Conservation (phyloP, 257 asterid species). For the Marsdenia floribunda region DNA sequence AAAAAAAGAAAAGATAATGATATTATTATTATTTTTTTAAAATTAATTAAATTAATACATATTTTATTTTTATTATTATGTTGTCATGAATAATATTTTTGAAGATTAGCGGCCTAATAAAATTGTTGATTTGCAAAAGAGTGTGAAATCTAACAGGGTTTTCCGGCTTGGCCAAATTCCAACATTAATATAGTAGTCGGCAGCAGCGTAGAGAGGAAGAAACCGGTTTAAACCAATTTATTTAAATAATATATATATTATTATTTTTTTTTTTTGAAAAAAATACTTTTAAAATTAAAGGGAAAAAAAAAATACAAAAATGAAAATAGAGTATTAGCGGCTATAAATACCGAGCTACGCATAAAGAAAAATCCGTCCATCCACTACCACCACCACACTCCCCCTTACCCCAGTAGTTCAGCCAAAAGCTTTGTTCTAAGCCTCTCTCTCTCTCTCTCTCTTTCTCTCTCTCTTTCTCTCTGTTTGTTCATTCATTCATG, state of each 20-base stretch:
- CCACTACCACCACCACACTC: not conserved
- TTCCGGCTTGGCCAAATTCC: not conserved
- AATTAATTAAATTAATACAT: no score
- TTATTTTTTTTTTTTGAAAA: no score
- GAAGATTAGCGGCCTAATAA: no score
- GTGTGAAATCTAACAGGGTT: not conserved
- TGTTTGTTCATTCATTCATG: not conserved
- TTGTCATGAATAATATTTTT: no score
- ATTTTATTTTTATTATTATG: no score
- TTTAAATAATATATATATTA: not conserved
- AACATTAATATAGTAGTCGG: conserved; percentile 11
- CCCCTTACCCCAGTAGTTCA: not conserved
- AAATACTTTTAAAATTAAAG: no score
- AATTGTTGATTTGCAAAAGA: not conserved
- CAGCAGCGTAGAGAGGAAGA: conserved; percentile 24
- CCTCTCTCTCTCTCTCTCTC: not conserved
- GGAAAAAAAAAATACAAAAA: not conserved
- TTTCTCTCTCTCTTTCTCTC: no score
- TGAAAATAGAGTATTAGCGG: not conserved
- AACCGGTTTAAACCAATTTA: not conserved
- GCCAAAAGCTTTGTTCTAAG: not conserved
- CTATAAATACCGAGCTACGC: conserved; percentile 37
- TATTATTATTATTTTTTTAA: no score
- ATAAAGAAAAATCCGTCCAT: conserved; percentile 17
- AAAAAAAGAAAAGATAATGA: no score